phyloP scores from a whole-genome alignment of 2,329 filamentous ascomycete genomes.

The Monosporascus sp. region DNA sequence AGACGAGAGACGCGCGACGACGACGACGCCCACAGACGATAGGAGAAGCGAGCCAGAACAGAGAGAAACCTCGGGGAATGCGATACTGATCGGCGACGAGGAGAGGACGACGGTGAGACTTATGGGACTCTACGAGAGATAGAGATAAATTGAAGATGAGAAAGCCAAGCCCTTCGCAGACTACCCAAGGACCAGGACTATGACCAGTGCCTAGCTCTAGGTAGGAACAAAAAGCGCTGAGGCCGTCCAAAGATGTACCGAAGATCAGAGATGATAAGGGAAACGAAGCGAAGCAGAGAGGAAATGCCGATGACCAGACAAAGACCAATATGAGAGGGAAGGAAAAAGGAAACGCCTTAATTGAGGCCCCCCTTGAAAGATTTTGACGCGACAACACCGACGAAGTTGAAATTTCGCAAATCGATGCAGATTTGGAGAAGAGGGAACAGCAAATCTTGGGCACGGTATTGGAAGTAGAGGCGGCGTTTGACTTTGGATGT shows the following conservation, averaged over 20 bases:
- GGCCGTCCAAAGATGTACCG: neutral
- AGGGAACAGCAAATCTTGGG: neutral
- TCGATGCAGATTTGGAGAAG: neutral
- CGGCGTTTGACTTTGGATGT: slow-evolving; percentile 1
- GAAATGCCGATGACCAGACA: slow-evolving; percentile 13
- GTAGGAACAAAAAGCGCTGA: neutral
- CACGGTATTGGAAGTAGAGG: neutral
- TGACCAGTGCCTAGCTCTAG: neutral
- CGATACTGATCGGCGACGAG: slow-evolving; percentile 14
- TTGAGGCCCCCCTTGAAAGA: slow-evolving; percentile 3
- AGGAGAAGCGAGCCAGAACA: slow-evolving; percentile 14
- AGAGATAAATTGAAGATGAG: slow-evolving; percentile 12
- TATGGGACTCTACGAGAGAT: slow-evolving; percentile 15
- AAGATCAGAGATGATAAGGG: slow-evolving; percentile 2
- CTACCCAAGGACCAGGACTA: slow-evolving; percentile 14
- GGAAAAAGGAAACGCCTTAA: slow-evolving; percentile 18
- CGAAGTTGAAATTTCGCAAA: slow-evolving; percentile 1
- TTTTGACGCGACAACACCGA: slow-evolving; percentile 11
- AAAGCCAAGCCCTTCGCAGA: slow-evolving; percentile 10
- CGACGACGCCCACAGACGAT: slow-evolving; percentile 9
- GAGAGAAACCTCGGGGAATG: slow-evolving; percentile 11
- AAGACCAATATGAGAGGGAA: slow-evolving; percentile 16
- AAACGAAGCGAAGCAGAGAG: slow-evolving; percentile 13
- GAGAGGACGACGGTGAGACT: slow-evolving; percentile 13
- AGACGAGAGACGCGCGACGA: neutral